A percentile compares a stretch with the other conserved stretches of the same genome.
Conservation (phyloP, 352 stramenopile genomes). For the Thalassiosira exigua region DNA sequence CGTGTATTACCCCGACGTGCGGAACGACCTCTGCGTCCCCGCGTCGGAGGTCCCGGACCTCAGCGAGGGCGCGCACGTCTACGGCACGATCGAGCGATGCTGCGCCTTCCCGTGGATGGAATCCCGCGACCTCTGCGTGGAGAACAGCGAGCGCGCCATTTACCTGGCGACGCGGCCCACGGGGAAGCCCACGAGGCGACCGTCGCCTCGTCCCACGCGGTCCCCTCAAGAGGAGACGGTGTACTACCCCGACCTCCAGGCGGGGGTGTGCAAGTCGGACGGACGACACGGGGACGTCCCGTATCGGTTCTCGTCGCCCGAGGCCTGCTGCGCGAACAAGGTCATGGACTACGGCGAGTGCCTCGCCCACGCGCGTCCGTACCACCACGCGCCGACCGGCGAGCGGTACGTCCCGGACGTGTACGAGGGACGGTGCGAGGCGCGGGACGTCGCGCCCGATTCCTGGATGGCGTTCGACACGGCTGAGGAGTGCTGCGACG, state of each 20-base stretch:
- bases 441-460: slow-evolving; percentile 2
- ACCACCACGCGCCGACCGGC: not conserved
- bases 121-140: slow-evolving; percentile 4
- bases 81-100: slow-evolving; percentile 39
- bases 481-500: slow-evolving; percentile 30
- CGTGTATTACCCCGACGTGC: slow-evolving; percentile 38
- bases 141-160: not conserved
- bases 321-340: slow-evolving; percentile 20
- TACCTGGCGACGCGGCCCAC: not conserved
- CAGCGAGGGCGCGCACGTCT: slow-evolving; percentile 36
- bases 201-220: slow-evolving; percentile 11
- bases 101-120: slow-evolving; percentile 50
- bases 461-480: slow-evolving; percentile 8
- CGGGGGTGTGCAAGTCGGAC: slow-evolving; percentile 32
- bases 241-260: slow-evolving; percentile 34
- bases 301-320: slow-evolving; percentile 19
- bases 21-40: slow-evolving; percentile 25
- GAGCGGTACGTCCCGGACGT: not conserved
- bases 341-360: slow-evolving; percentile 26
- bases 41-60: slow-evolving; percentile 8
- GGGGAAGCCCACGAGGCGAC: slow-evolving; percentile 3
- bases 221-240: not conserved
- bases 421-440: slow-evolving; percentile 7
- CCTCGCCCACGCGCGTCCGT: slow-evolving; percentile 17
- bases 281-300: slow-evolving; percentile 13